Conservation (phyloP, 345 rosid species). For the Hibiscus trionum region DNA sequence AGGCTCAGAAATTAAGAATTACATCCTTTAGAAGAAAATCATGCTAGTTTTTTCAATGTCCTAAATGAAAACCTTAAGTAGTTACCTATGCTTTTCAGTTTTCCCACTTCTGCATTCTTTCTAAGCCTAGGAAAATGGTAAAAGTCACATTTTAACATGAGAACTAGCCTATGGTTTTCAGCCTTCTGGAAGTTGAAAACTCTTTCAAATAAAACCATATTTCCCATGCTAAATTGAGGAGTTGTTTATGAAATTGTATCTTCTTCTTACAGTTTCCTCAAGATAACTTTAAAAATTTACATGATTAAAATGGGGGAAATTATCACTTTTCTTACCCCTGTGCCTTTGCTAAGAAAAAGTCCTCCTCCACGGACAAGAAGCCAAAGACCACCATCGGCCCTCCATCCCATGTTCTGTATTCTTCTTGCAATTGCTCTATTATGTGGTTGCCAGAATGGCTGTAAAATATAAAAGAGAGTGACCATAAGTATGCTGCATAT, state of each 20-base stretch:
- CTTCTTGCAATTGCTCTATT: conserved; percentile 95
- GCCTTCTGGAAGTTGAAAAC: not conserved
- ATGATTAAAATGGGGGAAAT: not conserved
- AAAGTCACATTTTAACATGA: not conserved
- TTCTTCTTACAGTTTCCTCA: not conserved
- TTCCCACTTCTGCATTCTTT: not conserved
- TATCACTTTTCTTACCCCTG: conserved; percentile 48
- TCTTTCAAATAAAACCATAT: not conserved
- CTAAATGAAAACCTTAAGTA: not conserved
- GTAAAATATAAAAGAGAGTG: conserved; percentile 10
- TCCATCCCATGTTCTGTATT: conserved; percentile 98
- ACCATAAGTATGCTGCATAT: conserved; percentile 3
- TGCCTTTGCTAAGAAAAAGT: conserved; percentile 94
- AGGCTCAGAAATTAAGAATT: too few species aligned
- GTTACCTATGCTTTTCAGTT: not conserved
- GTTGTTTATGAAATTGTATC: not conserved
- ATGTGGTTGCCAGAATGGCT: conserved; percentile 98
- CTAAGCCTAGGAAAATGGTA: not conserved
- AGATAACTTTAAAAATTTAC: not conserved
- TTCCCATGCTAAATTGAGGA: not conserved
- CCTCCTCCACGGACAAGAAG: conserved; percentile 98
- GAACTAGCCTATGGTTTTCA: not conserved
- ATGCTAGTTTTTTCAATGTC: not conserved
- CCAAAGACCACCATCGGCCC: conserved; percentile 99
- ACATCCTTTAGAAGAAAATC: not conserved